A percentile compares a stretch with the other conserved stretches of the same genome.
Evolutionary conservation across 768 basidiomycete genomes (phyloP).

Genomic region (Cubamyces sp.): DNA sequence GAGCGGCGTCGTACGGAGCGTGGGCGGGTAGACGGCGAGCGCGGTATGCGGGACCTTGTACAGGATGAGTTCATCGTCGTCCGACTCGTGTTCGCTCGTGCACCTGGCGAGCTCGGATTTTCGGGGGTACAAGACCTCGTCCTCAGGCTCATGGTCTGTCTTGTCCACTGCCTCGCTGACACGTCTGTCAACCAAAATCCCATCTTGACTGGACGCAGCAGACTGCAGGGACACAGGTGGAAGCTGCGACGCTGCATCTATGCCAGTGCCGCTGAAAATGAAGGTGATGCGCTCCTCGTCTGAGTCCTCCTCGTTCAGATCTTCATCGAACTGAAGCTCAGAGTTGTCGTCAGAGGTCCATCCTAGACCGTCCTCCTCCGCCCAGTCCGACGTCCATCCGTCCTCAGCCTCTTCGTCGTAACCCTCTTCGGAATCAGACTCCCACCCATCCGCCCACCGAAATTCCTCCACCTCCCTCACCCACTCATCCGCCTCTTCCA

Average conservation of each 20-base stretch:
- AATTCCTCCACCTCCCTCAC: background rate
- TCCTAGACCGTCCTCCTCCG: background rate
- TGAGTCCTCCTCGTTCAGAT: too few species aligned
- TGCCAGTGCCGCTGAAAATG: too few species aligned
- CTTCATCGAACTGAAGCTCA: background rate
- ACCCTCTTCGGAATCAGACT: background rate
- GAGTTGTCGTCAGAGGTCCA: background rate
- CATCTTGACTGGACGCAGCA: background rate
- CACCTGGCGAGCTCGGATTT: background rate
- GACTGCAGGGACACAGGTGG: background rate
- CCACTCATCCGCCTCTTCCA: background rate
- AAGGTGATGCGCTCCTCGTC: too few species aligned
- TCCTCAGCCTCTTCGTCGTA: background rate
- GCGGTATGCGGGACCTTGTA: background rate
- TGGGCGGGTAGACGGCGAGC: background rate
- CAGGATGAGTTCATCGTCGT: background rate
- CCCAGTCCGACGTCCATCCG: background rate
- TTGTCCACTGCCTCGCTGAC: background rate
- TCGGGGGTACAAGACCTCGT: background rate
- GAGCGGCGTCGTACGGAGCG: background rate
- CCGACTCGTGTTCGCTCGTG: too few species aligned
- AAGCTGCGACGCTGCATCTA: too few species aligned
- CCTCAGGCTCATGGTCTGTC: background rate
- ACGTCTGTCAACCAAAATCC: too few species aligned
- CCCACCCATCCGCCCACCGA: background rate